Evolutionary conservation across 352 stramenopile species (phyloP).

Genomic region (Phytophthora syringae): DNA sequence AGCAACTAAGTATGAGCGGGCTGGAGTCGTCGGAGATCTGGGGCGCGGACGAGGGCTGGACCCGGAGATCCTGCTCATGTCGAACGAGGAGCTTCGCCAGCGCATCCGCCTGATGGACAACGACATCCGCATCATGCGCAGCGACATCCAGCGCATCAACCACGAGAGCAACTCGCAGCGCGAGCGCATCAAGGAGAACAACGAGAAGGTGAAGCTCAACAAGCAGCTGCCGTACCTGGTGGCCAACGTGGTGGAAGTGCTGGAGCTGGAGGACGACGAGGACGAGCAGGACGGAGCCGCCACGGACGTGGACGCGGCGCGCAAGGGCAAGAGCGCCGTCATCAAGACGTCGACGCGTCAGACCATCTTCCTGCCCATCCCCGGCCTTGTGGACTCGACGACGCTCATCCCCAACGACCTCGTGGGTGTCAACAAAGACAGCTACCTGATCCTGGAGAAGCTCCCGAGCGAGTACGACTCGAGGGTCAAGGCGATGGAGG

Average conservation of each 20-base stretch:
- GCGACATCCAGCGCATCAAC: constrained; percentile 96
- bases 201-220: constrained; percentile 99
- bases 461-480: constrained; percentile 98
- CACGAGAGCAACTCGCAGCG: constrained; percentile 95
- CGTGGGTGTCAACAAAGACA: constrained; percentile 99
- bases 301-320: constrained; percentile 92
- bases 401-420: constrained; percentile 97
- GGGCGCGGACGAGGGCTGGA: constrained; percentile 70
- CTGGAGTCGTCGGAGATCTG: constrained; percentile 73
- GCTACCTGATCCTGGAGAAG: constrained; percentile 99
- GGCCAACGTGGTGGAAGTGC: constrained; percentile 97
- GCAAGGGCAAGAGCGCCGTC: constrained; percentile 95
- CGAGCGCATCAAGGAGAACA: constrained; percentile 98
- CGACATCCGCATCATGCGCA: constrained; percentile 97
- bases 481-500: constrained; percentile 98
- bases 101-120: constrained; percentile 97
- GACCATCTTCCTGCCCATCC: constrained; percentile 98
- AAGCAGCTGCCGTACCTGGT: constrained; percentile 99
- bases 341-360: constrained; percentile 98
- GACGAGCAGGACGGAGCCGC: constrained; percentile 95
- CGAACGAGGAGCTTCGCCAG: constrained; percentile 95
- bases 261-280: constrained; percentile 91
- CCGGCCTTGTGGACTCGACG: constrained; percentile 96
- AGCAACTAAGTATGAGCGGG: constrained; percentile 57
- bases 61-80: constrained; percentile 95